Percentiles rank a stretch among this genome's conserved stretches.
Conservation (phyloP, 768 basidiomycete genomes). For the Inosperma sp. region DNA sequence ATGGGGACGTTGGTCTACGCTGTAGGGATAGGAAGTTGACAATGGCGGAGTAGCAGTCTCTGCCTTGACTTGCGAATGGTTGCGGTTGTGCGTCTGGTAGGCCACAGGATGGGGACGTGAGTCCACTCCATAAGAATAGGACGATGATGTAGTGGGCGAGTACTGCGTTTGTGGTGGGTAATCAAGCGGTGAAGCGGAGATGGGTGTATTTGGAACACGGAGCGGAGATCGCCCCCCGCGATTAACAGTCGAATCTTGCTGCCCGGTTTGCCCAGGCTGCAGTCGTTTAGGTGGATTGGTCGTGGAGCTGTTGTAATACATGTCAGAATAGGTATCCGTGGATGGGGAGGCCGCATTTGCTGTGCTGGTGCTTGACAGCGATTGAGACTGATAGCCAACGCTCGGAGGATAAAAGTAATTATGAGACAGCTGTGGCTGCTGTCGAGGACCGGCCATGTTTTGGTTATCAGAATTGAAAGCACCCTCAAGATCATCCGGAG, state of each 20-base stretch:
- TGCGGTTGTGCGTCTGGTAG: constrained; percentile 55
- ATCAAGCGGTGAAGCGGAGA: constrained; percentile 52
- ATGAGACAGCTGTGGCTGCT: constrained; percentile 40
- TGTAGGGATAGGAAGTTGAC: constrained; percentile 45
- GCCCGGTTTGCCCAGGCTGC: constrained; percentile 48
- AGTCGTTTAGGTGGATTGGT: constrained; percentile 51
- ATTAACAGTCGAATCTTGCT: constrained; percentile 44
- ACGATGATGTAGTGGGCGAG: constrained; percentile 51
- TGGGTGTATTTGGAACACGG: constrained; percentile 46
- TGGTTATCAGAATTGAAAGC: constrained; percentile 40
- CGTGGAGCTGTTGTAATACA: constrained; percentile 55
- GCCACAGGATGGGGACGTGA: constrained; percentile 36
- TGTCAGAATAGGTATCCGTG: constrained; percentile 50
- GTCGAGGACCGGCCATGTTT: constrained; percentile 31
- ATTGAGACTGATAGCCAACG: constrained; percentile 54
- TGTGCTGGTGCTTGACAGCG: constrained; percentile 33
- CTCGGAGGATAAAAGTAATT: constrained; percentile 55
- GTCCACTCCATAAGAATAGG: constrained; percentile 45
- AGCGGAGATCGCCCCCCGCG: constrained; percentile 60
- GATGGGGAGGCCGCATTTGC: constrained; percentile 35
- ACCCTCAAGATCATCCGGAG: constrained; percentile 63
- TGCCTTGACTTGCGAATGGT: constrained; percentile 51
- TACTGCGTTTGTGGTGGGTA: constrained; percentile 69
- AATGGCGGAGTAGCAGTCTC: constrained; percentile 45
- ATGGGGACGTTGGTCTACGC: constrained; percentile 38